Base-by-base conservation (phyloP, 2,329 filamentous ascomycete species). In the Erysiphe neolycopersici region DNA sequence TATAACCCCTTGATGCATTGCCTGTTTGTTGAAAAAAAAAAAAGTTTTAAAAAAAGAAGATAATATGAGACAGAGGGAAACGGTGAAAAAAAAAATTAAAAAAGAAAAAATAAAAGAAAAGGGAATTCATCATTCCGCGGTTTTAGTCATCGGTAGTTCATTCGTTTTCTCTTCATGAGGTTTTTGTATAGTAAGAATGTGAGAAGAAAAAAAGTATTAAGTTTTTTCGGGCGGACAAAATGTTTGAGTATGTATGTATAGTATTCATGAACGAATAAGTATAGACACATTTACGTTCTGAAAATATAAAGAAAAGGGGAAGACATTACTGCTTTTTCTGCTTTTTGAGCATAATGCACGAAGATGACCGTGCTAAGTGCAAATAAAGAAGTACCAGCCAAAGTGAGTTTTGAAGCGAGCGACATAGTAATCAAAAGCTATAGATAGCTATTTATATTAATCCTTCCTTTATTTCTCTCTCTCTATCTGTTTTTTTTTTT, bases 1-100 rank as follows among this genome's bases (percentile, higher is more conserved):
- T 50, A 95, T 65, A 37, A 98, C 89, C 38, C 89, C 89, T 51
- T 79, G 73, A 56, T 98, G 89, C 89, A 98, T 98, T 45, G 82
- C 80, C 89, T 87, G 32, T 22, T 3, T 22, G 3, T 22, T 22
- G 19, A 5, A 22, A 30, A 17, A 37, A n/a, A 22, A 22, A 22
- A 22, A 22, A 5, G 13, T 39, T 17, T 17, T 39, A 17, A 14
- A 13, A 14, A 47, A 10, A 16, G 31, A 17, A 13, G 40, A 22
- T 22, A 22, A 22, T 22, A 22, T 22, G 3, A 22, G 19, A n/a
- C n/a, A n/a, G n/a, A n/a, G n/a, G n/a, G n/a, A n/a, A n/a, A n/a
- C n/a, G n/a, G n/a, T n/a, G n/a, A n/a, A 11, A 36, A 2, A 16
- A 6, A 5, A 13, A n/a, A 40, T 18, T 1, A 17, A 17, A 26